Evolutionary conservation across 306 rosid genomes (phyloP).

Genomic region (Vigna mungo): DNA sequence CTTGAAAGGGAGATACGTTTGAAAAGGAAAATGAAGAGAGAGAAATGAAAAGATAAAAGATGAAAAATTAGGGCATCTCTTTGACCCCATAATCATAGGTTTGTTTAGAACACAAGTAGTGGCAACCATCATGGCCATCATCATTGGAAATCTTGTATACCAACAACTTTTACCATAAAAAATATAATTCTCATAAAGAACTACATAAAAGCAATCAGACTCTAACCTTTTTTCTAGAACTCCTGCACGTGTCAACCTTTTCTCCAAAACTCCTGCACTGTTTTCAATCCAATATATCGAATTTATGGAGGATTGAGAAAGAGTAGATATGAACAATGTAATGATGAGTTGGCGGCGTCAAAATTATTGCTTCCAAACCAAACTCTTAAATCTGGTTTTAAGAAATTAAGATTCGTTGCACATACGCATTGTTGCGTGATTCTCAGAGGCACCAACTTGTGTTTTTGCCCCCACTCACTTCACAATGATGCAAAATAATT

Average conservation of each 20-base stretch:
- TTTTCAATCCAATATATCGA: too few relatives aligned
- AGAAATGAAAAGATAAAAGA: conserved; percentile 39
- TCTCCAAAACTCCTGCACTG: conserved; percentile 44
- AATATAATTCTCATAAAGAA: conserved; percentile 42
- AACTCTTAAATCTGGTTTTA: conserved; percentile 26
- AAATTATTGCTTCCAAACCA: conserved; percentile 43
- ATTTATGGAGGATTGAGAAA: conserved; percentile 13
- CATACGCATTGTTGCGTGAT: conserved; percentile 36
- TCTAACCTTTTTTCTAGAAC: conserved; percentile 29
- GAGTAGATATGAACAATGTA: conserved; percentile 45
- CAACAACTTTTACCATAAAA: conserved; percentile 56
- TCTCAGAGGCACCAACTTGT: conserved; percentile 37
- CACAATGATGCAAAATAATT: conserved; percentile 33
- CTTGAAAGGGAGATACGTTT: conserved; percentile 46
- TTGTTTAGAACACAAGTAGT: conserved; percentile 62
- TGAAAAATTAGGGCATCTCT: conserved; percentile 59
- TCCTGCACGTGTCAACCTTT: conserved; percentile 41
- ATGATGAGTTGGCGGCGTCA: conserved; percentile 47
- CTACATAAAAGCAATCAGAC: conserved; percentile 38
- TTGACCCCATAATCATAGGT: conserved; percentile 61
- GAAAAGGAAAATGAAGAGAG: conserved; percentile 44
- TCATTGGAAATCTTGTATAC: conserved; percentile 66
- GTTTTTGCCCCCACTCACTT: conserved; percentile 34
- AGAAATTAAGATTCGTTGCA: conserved; percentile 39
- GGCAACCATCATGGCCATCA: conserved; percentile 66